A percentile compares a stretch with the other conserved stretches of the same genome.
phyloP scores from a whole-genome alignment of 192 early-diverging fungal genomes.

The Coemansia sp. region DNA sequence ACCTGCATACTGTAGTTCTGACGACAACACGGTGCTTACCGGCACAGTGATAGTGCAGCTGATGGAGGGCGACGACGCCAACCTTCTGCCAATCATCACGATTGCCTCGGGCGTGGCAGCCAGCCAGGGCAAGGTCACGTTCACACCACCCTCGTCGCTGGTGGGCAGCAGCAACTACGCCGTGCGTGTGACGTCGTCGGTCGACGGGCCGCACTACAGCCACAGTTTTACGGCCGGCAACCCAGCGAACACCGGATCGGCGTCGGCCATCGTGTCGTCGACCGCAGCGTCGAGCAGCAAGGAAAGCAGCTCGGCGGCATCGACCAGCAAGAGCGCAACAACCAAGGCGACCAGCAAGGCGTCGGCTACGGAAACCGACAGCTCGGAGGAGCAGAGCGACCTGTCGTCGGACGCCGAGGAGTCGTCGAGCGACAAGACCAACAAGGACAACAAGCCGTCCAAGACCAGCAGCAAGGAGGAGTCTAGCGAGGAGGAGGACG shows the following conservation, averaged over 20 bases:
- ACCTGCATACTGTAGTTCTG: conserved; percentile 23
- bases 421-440: conserved; percentile 2
- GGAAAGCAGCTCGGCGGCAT: background rate
- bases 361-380: background rate
- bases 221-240: conserved; percentile 39
- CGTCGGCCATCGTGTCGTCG: conserved; percentile 6
- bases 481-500: conserved; percentile 8
- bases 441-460: conserved; percentile 4
- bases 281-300: background rate
- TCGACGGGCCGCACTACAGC: conserved; percentile 48
- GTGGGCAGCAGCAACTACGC: conserved; percentile 31
- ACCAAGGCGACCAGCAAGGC: background rate
- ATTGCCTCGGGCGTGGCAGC: conserved; percentile 26
- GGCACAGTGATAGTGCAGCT: conserved; percentile 43
- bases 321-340: background rate
- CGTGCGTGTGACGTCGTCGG: conserved; percentile 35
- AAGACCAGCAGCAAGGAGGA: too few species aligned
- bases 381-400: conserved; percentile 10
- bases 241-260: conserved; percentile 7
- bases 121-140: conserved; percentile 18
- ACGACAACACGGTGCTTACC: conserved; percentile 30
- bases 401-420: background rate
- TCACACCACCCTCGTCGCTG: conserved; percentile 26
- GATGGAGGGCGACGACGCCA: conserved; percentile 44
- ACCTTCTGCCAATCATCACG: conserved; percentile 25